Conservation (phyloP, 1,284 basidiomycete species). For the Pseudozyma tsukubaensis region DNA sequence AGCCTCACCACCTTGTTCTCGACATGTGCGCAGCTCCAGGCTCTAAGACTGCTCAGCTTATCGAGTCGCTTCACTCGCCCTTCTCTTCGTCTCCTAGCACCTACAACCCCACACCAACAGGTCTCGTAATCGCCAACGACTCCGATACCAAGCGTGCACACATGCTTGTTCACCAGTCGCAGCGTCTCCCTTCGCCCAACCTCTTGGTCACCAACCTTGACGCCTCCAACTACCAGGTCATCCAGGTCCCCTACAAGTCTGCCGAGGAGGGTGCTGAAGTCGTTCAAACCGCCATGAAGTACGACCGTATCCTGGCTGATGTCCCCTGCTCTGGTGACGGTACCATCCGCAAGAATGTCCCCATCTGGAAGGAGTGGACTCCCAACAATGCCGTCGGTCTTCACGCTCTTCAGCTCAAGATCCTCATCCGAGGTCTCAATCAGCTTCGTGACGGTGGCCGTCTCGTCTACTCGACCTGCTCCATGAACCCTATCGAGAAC, state of each 20-base stretch:
- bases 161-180: conserved; percentile 96
- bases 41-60: conserved; percentile 92
- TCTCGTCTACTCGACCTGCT: conserved; percentile 98
- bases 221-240: conserved; percentile 81
- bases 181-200: conserved; percentile 89
- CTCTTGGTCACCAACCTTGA: conserved; percentile 96
- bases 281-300: conserved; percentile 75
- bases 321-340: conserved; percentile 98
- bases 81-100: conserved; percentile 56
- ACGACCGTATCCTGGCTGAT: conserved; percentile 94
- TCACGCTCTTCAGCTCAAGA: conserved; percentile 92
- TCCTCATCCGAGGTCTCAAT: conserved; percentile 89
- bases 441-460: conserved; percentile 86
- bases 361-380: conserved; percentile 94
- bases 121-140: conserved; percentile 88
- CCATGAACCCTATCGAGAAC: conserved; percentile 96
- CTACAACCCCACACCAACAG: conserved; percentile 70
- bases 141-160: conserved; percentile 93
- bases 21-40: conserved; percentile 99
- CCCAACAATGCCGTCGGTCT: conserved; percentile 89
- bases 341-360: conserved; percentile 91
- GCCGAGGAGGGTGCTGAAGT: conserved; percentile 37
- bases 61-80: conserved; percentile 82
- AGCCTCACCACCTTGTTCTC: conserved; percentile 73
- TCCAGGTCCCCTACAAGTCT: conserved; percentile 60